Conservation (phyloP, 441 rosid genomes). For the Erysimum cheiri region DNA sequence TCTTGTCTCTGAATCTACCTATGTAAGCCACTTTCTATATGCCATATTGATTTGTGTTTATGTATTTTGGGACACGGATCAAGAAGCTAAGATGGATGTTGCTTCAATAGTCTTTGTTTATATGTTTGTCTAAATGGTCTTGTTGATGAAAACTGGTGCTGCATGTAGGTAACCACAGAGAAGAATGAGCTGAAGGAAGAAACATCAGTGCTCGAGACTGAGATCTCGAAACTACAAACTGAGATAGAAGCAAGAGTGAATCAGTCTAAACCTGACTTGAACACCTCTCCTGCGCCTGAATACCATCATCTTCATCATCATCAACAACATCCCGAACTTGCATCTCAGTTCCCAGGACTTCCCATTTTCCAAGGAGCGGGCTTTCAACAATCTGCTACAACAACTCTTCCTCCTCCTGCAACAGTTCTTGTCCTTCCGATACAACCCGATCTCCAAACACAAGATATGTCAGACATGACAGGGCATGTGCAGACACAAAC, state of each 20-base stretch:
- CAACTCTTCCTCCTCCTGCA: conserved; percentile 37
- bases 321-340: conserved; percentile 35
- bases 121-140: neutral
- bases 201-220: conserved; percentile 64
- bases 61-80: neutral
- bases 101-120: neutral
- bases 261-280: conserved; percentile 63
- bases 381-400: conserved; percentile 54
- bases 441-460: conserved; percentile 54
- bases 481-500: conserved; percentile 33
- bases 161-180: conserved; percentile 70
- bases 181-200: conserved; percentile 86
- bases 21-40: conserved; percentile 52
- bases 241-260: conserved; percentile 60
- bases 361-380: conserved; percentile 48
- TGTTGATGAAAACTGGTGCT: conserved; percentile 14
- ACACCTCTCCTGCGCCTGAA: conserved; percentile 51
- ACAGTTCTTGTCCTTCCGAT: conserved; percentile 71
- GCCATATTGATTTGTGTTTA: neutral
- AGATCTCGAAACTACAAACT: conserved; percentile 57
- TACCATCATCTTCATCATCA: conserved; percentile 52
- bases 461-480: conserved; percentile 38
- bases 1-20: conserved; percentile 76
- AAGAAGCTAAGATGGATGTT: neutral
- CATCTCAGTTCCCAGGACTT: conserved; percentile 46